phyloP scores from a whole-genome alignment of 345 rosid genomes.

The Salix dunnii region DNA sequence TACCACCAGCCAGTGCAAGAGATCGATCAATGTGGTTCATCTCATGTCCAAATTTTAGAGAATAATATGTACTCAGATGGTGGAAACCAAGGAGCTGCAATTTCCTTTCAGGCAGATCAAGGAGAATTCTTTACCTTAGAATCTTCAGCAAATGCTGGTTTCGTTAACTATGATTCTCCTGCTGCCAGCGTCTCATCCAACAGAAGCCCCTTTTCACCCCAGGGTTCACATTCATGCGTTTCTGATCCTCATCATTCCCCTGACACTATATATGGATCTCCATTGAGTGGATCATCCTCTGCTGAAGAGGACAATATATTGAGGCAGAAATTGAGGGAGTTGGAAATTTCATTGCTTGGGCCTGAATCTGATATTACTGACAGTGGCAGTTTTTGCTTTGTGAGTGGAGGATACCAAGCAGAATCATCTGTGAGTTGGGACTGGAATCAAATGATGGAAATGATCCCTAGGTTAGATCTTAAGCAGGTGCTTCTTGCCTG shows the following conservation, averaged over 20 bases:
- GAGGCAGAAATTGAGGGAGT: constrained; percentile 62
- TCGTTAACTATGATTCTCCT: constrained; percentile 58
- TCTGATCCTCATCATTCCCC: constrained; percentile 73
- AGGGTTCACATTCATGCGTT: constrained; percentile 72
- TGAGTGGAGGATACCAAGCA: constrained; percentile 34
- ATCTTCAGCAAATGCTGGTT: constrained; percentile 47
- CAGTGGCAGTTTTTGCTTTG: constrained; percentile 50
- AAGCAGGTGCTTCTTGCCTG: constrained; percentile 57
- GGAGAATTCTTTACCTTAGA: constrained; percentile 76
- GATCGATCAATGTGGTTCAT: constrained; percentile 41
- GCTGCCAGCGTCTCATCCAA: constrained; percentile 59
- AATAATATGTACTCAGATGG: constrained; percentile 43
- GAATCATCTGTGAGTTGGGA: constrained; percentile 39
- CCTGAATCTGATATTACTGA: constrained; percentile 50
- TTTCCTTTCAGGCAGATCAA: constrained; percentile 44
- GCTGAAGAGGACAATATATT: constrained; percentile 45
- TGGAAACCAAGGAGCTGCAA: constrained; percentile 46
- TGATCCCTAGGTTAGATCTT: constrained; percentile 58
- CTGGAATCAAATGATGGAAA: constrained; percentile 42
- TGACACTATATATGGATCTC: constrained; percentile 65
- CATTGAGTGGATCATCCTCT: constrained; percentile 64
- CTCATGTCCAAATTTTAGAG: constrained; percentile 49
- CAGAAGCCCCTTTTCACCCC: constrained; percentile 72
- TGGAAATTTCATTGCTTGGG: constrained; percentile 63
- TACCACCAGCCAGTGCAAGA: constrained; percentile 48